These are phyloP conservation scores for Venturia oleaginea DNA, from an alignment of 2,329 filamentous ascomycete genomes.

Conservation along the genomic window DNA sequence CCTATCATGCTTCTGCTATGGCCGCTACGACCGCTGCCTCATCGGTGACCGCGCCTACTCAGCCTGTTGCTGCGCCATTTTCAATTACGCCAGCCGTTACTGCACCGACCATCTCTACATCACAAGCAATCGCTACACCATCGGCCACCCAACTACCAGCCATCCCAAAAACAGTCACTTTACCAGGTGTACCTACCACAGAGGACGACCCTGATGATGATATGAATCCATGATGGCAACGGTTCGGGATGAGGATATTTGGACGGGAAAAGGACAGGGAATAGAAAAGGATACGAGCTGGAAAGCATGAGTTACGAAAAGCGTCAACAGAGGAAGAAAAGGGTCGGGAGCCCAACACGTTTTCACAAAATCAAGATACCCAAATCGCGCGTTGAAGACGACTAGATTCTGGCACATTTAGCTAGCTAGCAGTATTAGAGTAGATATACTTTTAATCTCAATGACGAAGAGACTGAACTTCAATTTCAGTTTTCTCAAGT, in stretches of 20 bases:
- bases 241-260: not conserved
- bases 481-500: not conserved
- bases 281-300: not conserved
- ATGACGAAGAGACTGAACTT: not conserved
- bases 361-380: not conserved
- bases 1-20: not conserved
- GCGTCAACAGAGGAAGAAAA: not conserved
- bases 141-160: too few species aligned
- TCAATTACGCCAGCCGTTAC: not conserved
- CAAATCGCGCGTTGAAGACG: not conserved
- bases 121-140: too few species aligned
- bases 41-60: not conserved
- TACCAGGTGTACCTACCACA: not conserved
- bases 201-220: not conserved
- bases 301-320: not conserved
- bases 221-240: not conserved
- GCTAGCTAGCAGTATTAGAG: not conserved
- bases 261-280: not conserved
- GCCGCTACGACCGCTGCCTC: not conserved
- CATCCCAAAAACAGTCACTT: not conserved
- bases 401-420: not conserved
- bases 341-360: not conserved
- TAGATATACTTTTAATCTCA: not conserved
- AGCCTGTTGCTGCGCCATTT: not conserved
- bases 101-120: not conserved